Evolutionary conservation across 805 yeast genomes (phyloP), one percentile per base, ranked within the genome.

Genomic region (Suhomyces canberraensis): DNA sequence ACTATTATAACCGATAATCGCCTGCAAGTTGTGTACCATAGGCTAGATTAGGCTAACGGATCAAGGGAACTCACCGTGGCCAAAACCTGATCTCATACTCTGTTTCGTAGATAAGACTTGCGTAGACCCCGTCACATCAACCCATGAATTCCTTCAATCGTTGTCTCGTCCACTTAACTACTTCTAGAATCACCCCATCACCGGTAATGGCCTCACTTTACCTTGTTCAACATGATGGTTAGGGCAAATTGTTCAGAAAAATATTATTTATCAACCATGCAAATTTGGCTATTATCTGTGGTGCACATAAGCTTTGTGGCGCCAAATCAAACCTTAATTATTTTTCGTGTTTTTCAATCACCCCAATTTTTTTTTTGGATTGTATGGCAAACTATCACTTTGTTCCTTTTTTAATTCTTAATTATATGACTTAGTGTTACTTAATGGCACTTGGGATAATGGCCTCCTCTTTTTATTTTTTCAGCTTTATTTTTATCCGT

Each of bases 391-490:
- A 8, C 13, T 24, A 5, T 8, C 26, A 24, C 13, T 13, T 32
- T 32, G 35, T 32, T 32, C 35, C 35, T 25, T 32, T 32, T 32
- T 16, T 11, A 24, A n/a, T 29, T 29, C 17, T 17, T 11, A 16
- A 20, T 24, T 24, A 32, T 25, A 25, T 32, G 29, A 32, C 35
- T 32, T 25, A 25, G 35, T 32, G 35, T 24, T 17, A 25, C 35
- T 16, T 17, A n/a, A 13, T 20, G 25, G 17, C 15, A 14, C 20
- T 11, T 14, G n/a, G 13, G 16, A 24, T 13, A 26, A 16, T 26
- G 13, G n/a, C 20, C 29, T 32, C 35, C 35, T 32, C 35, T 14
- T 20, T 20, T 32, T 32, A 24, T 32, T 32, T 32, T 31, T n/a
- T n/a, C n/a, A n/a, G n/a, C n/a, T n/a, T 29, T 29, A 20, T 19